phyloP scores from a whole-genome alignment of 352 stramenopile genomes.

The Phytophthora sansomeana region DNA sequence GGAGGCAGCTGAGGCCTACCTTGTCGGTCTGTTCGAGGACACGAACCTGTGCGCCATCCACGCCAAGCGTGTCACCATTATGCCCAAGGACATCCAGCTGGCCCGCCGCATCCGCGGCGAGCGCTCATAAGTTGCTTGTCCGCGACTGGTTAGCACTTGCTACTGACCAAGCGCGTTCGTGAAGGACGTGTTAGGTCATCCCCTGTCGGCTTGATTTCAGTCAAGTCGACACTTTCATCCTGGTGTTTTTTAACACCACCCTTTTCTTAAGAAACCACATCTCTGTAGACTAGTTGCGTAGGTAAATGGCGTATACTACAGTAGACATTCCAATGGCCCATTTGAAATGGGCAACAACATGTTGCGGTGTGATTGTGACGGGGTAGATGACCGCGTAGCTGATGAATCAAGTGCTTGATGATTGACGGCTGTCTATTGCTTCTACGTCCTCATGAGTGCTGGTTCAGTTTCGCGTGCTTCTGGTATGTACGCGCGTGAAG shows the following conservation, averaged over 20 bases:
- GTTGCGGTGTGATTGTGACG: too few relatives aligned
- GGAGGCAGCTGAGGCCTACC: slow-evolving; percentile 91
- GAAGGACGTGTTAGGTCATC: background rate
- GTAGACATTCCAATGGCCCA: too few relatives aligned
- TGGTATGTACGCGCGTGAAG: too few relatives aligned
- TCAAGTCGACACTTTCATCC: background rate
- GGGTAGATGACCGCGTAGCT: too few relatives aligned
- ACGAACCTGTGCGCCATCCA: slow-evolving; percentile 95
- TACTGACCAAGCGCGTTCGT: background rate
- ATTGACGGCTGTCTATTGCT: too few relatives aligned
- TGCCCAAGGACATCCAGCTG: slow-evolving; percentile 96
- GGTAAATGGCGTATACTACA: too few relatives aligned
- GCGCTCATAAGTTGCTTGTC: slow-evolving; percentile 52
- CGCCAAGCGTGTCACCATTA: slow-evolving; percentile 94
- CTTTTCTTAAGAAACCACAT: background rate
- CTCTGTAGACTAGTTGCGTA: too few relatives aligned
- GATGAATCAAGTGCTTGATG: too few relatives aligned
- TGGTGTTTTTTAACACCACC: slow-evolving; percentile 2
- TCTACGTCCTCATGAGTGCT: too few relatives aligned
- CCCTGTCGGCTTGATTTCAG: background rate
- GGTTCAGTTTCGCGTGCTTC: too few relatives aligned
- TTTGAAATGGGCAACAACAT: too few relatives aligned
- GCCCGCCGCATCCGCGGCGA: slow-evolving; percentile 93
- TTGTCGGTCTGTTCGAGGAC: slow-evolving; percentile 89
- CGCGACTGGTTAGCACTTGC: background rate